Percentiles rank a stretch among this genome's conserved stretches.
Evolutionary conservation across 768 basidiomycete genomes (phyloP).

Genomic region (Mycena galericulata): DNA sequence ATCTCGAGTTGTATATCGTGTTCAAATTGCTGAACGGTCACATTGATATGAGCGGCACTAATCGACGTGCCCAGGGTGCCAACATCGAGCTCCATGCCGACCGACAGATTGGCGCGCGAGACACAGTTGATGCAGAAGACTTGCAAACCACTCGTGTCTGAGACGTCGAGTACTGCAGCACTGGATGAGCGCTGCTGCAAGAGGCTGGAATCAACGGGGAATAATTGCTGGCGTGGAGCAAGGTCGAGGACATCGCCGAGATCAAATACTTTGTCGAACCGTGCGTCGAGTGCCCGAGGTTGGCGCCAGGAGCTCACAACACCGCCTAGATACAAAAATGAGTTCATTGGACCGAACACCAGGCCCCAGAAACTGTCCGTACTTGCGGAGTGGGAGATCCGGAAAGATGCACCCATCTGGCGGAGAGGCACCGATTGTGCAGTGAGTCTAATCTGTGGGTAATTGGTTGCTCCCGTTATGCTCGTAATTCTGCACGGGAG

Average conservation of each 20-base stretch:
- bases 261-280: background rate
- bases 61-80: background rate
- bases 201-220: background rate
- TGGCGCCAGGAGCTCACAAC: background rate
- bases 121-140: constrained; percentile 26
- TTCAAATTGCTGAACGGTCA: constrained; percentile 19
- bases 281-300: background rate
- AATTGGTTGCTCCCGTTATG: background rate
- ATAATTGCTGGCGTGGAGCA: constrained; percentile 12
- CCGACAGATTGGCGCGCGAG: constrained; percentile 13
- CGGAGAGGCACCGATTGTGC: constrained; percentile 8
- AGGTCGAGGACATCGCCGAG: constrained; percentile 12
- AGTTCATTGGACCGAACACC: background rate
- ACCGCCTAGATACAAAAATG: background rate
- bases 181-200: background rate
- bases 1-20: constrained; percentile 25
- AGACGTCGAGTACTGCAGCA: background rate
- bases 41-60: constrained; percentile 15
- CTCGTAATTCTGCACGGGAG: background rate
- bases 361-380: background rate
- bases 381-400: constrained; percentile 12
- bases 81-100: constrained; percentile 22
- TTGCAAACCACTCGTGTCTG: background rate
- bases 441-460: constrained; percentile 8
- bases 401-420: constrained; percentile 9